These are phyloP conservation scores for Botryosphaeria dothidea DNA, from an alignment of 2,329 filamentous ascomycete genomes.

Conservation along the genomic window DNA sequence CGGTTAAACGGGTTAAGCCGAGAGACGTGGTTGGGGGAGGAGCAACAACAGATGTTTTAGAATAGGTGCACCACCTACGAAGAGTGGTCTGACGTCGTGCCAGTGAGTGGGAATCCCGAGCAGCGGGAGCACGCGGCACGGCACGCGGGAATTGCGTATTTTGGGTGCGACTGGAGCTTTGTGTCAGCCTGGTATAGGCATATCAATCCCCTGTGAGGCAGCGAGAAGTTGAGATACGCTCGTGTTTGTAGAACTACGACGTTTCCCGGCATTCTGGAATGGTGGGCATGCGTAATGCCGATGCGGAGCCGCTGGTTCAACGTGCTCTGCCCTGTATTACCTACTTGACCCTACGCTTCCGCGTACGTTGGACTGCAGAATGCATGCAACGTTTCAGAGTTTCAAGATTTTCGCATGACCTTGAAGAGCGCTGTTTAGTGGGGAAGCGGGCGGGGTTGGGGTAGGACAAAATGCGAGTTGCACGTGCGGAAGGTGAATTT, in stretches of 20 bases:
- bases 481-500: neutral
- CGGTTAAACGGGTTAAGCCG: no score
- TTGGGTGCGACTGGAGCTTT: neutral
- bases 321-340: neutral
- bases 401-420: neutral
- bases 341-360: neutral
- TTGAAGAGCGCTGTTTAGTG: neutral
- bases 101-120: neutral
- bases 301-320: neutral
- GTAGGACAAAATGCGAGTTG: neutral
- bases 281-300: neutral
- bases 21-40: neutral
- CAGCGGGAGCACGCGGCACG: neutral
- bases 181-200: neutral
- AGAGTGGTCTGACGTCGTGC: neutral
- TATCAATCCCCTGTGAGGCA: neutral
- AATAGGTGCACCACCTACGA: neutral
- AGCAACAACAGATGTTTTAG: neutral
- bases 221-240: neutral
- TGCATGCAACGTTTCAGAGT: neutral
- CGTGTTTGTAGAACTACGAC: neutral
- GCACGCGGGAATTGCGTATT: neutral
- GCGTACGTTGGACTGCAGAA: neutral
- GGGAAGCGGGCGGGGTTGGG: neutral
- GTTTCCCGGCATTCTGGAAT: neutral